Base-by-base conservation (phyloP, 2,329 filamentous ascomycete species). In the Alternaria ventricosa region DNA sequence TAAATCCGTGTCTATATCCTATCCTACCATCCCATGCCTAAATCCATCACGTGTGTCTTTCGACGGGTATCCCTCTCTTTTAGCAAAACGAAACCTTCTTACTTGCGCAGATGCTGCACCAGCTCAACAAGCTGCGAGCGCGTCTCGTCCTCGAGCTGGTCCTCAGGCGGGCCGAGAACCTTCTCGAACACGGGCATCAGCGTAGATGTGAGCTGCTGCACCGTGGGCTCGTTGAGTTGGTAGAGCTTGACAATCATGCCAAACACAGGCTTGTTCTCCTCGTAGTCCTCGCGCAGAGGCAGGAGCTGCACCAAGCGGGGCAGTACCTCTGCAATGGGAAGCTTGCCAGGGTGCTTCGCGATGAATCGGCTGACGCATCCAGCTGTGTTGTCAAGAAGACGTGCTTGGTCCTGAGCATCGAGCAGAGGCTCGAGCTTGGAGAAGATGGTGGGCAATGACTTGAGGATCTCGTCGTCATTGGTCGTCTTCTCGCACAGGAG, bases 231-330 rank as follows among this genome's bases (percentile, higher is more conserved):
- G 68, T 88, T 87, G 66, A 87, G 84, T 71, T 91, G 87, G 80
- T 94, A 97, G 68, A 98, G 87, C 81, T 92, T 90, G 80, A 92
- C 90, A 75, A 99, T 90, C 88, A 94, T 96, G 79, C 91, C 88
- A 83, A 91, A 99, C 64, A 98, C 90, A 9, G 96, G 94, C 74
- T 93, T 92, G 82, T 99, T 98, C 87, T 98, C 96, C 82, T 97
- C 94, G 74, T 88, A 98, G 80, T 98, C 96, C 78, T 97, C 94
- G 80, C 92, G 92, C 66, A 98, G 86, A 10, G 96, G 96, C 41
- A 98, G 87, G 27, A 94, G 87, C 65, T 88, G 87, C 60, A 96
- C 87, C 27, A 98, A 83, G 1, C 89, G 89, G 25, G 95, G 94
- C 2, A 99, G 87, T 20, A 97, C 92, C 64, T 97, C 90, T 43